These are phyloP conservation scores for Colletotrichum gloeosporioides DNA, from an alignment of 2,329 filamentous ascomycete genomes.

Conservation along the genomic window DNA sequence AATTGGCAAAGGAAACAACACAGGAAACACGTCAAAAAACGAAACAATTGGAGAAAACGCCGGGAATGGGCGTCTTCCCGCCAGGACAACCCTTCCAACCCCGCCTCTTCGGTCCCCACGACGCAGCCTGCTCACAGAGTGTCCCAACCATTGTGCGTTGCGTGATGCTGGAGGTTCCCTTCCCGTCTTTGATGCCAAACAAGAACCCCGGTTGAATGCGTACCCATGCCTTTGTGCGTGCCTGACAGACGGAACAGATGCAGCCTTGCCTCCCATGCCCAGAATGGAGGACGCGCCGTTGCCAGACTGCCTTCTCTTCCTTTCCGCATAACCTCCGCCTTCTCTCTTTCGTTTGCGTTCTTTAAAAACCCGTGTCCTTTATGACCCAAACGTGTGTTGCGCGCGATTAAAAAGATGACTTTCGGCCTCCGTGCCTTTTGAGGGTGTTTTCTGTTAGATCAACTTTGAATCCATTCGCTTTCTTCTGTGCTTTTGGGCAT, in stretches of 20 bases:
- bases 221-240: neutral
- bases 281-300: neutral
- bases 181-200: slow-evolving; percentile 19
- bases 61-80: neutral
- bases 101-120: neutral
- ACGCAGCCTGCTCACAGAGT: neutral
- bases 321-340: neutral
- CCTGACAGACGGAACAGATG: slow-evolving; percentile 4
- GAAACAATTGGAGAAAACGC: neutral
- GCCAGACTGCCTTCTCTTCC: neutral
- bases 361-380: neutral
- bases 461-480: slow-evolving; percentile 11
- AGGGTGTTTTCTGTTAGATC: neutral
- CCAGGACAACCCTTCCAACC: neutral
- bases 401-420: neutral
- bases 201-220: slow-evolving; percentile 16
- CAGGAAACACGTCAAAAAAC: neutral
- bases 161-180: neutral
- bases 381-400: neutral
- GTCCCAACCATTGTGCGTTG: neutral
- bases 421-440: neutral
- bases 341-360: neutral
- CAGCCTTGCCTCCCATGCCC: slow-evolving; percentile 1
- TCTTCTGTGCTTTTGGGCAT: slow-evolving; percentile 19
- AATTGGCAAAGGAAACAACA: neutral